These are phyloP conservation scores for Linnemannia exigua DNA, from an alignment of 192 early-diverging fungal species.

Conservation along the genomic window DNA sequence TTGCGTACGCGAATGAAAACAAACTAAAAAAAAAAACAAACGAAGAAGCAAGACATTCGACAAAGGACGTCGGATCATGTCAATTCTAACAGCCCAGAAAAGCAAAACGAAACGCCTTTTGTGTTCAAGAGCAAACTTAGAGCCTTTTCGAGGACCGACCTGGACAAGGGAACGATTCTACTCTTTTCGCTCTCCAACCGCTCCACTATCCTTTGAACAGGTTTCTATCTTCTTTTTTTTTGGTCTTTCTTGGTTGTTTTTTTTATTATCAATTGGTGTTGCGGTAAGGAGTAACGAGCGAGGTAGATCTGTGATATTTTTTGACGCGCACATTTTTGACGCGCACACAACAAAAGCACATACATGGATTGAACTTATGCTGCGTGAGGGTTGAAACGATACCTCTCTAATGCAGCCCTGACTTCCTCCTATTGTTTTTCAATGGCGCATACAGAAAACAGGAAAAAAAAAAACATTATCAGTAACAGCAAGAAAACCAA, in stretches of 20 bases:
- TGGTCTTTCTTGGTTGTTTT: neutral
- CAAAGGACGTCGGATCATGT: no score
- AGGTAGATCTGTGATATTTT: neutral
- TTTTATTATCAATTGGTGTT: neutral
- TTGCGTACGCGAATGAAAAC: no score
- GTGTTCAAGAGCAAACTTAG: neutral
- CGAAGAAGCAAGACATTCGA: no score
- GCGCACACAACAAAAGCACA: conserved; percentile 5
- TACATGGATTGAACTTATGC: conserved; percentile 31
- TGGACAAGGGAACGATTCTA: no score
- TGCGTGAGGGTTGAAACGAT: conserved; percentile 52
- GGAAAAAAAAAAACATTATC: neutral
- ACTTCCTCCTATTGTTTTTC: conserved; percentile 60
- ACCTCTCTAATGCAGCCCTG: conserved; percentile 60
- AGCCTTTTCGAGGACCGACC: no score
- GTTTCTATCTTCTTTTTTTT: neutral
- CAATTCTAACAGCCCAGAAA: no score
- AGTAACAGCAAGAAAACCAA: conserved; percentile 6
- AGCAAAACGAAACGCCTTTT: neutral
- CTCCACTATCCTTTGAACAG: neutral
- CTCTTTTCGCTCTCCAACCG: no score
- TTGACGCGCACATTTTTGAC: no score
- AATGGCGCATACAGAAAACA: neutral
- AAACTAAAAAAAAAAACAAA: neutral
- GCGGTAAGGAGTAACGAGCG: neutral